Conservation (phyloP, 768 basidiomycete species). For the Erythrobasidium yunnanense region DNA sequence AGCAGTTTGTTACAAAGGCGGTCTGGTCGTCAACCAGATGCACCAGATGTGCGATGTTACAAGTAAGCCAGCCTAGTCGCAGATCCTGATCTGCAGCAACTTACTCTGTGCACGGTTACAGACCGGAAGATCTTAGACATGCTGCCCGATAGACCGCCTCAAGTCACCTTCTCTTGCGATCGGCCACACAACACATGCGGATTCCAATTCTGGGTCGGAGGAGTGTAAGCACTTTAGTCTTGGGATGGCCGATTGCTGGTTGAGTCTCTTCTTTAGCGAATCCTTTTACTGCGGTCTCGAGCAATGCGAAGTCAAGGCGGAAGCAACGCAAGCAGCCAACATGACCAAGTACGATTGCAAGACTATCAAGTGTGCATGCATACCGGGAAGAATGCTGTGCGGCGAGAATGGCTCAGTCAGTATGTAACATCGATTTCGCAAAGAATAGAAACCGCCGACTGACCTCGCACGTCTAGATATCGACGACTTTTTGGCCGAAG, state of each 20-base stretch:
- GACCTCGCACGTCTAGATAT: constrained; percentile 54
- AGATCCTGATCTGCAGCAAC: background rate
- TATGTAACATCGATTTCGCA: background rate
- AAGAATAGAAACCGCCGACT: background rate
- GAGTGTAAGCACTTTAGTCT: constrained; percentile 44
- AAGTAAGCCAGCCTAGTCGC: constrained; percentile 50
- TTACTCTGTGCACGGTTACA: constrained; percentile 41
- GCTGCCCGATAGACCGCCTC: constrained; percentile 81
- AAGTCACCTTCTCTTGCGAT: constrained; percentile 92
- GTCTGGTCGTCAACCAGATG: constrained; percentile 84
- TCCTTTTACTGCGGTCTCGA: constrained; percentile 89
- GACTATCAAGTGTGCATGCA: constrained; percentile 59
- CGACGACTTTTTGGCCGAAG: constrained; percentile 76
- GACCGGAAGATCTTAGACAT: constrained; percentile 89
- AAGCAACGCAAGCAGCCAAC: constrained; percentile 43
- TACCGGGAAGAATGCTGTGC: constrained; percentile 11
- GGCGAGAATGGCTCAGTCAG: constrained; percentile 31
- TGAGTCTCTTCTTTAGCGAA: constrained; percentile 44
- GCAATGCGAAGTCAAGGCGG: constrained; percentile 47
- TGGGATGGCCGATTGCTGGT: background rate
- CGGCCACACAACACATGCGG: constrained; percentile 55
- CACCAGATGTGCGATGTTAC: constrained; percentile 99
- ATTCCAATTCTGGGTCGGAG: constrained; percentile 97
- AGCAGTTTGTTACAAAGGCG: constrained; percentile 91
- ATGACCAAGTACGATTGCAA: constrained; percentile 67